Conservation (phyloP, 305 asterid species). For the Fraxinus angustifolia region DNA sequence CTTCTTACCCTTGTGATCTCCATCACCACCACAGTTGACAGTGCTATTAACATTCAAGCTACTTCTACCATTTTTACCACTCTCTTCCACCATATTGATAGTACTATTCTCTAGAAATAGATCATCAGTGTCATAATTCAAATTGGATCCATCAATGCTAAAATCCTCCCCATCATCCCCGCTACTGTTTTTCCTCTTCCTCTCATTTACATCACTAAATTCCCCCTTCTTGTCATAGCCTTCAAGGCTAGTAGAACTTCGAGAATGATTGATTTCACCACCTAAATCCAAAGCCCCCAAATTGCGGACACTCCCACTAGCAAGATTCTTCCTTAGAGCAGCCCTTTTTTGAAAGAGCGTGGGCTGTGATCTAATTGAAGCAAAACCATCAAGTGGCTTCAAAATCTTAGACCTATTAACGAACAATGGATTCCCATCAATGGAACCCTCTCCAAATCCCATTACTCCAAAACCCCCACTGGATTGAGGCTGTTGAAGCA, state of each 20-base stretch:
- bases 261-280: constrained; percentile 28
- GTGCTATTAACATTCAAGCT: constrained; percentile 44
- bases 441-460: constrained; percentile 38
- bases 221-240: constrained; percentile 27
- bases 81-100: constrained; percentile 28
- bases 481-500: constrained; percentile 38
- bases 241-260: constrained; percentile 11
- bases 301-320: constrained; percentile 27
- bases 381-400: constrained; percentile 63
- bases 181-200: constrained; percentile 45
- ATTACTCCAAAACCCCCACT: constrained; percentile 41
- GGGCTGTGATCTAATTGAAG: constrained; percentile 69
- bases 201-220: constrained; percentile 29
- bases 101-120: constrained; percentile 40
- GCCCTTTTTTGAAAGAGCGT: constrained; percentile 91
- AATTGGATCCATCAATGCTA: constrained; percentile 63
- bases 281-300: constrained; percentile 44
- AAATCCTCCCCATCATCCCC: constrained; percentile 66
- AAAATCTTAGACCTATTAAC: constrained; percentile 55
- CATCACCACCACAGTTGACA: constrained; percentile 30
- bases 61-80: constrained; percentile 36
- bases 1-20: constrained; percentile 71
- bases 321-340: constrained; percentile 68
- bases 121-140: constrained; percentile 77
- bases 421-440: constrained; percentile 31